phyloP scores from a whole-genome alignment of 192 early-diverging fungal species.

The Helicostylum pulchrum region DNA sequence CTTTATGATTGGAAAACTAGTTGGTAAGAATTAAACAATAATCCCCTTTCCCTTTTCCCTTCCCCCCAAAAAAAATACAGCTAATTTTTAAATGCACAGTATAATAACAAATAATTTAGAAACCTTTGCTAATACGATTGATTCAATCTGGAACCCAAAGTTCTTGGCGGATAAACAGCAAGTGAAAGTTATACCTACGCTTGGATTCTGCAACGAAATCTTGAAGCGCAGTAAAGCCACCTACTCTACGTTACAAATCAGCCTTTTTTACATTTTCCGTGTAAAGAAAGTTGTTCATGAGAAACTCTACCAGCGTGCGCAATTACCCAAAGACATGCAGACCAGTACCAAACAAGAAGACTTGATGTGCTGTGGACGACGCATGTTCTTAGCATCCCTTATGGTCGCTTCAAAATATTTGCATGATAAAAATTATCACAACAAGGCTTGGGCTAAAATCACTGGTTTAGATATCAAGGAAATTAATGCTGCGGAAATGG shows the following conservation, averaged over 20 bases:
- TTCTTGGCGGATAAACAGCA: slow-evolving; percentile 35
- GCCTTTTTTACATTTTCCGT: slow-evolving; percentile 66
- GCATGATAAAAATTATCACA: slow-evolving; percentile 79
- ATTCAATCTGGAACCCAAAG: slow-evolving; percentile 48
- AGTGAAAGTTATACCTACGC: slow-evolving; percentile 48
- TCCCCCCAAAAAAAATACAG: no score
- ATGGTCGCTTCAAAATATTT: slow-evolving; percentile 86
- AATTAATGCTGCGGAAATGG: slow-evolving; percentile 78
- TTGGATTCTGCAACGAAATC: slow-evolving; percentile 63
- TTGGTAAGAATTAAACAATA: slow-evolving; percentile 10
- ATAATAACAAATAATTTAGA: slow-evolving; percentile 29
- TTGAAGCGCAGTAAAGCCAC: slow-evolving; percentile 65
- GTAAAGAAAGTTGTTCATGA: slow-evolving; percentile 45
- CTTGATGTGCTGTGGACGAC: slow-evolving; percentile 64
- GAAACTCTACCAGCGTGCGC: slow-evolving; percentile 29
- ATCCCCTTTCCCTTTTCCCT: no score
- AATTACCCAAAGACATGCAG: slow-evolving; percentile 19
- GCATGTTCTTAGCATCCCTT: slow-evolving; percentile 81
- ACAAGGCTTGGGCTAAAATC: slow-evolving; percentile 84
- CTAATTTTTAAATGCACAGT: no score
- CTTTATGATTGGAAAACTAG: slow-evolving; percentile 15
- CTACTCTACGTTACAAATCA: slow-evolving; percentile 69
- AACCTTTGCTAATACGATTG: slow-evolving; percentile 64
- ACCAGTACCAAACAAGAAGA: slow-evolving; percentile 33
- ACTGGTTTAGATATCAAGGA: slow-evolving; percentile 70